Conservation (phyloP, 139 green algal genomes). For the Chlamydomonas eustigma region DNA sequence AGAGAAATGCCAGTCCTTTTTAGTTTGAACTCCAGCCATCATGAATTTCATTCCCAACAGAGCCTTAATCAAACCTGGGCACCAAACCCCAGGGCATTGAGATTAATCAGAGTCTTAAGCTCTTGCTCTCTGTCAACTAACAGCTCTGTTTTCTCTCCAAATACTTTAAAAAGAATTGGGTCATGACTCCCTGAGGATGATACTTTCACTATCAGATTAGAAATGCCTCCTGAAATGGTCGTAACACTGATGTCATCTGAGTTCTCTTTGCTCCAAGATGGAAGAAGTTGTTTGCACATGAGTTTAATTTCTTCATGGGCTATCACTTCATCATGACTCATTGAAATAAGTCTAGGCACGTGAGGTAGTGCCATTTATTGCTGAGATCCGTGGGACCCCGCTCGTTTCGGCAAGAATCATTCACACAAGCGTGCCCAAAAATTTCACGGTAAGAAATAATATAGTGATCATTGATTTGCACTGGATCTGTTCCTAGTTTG, state of each 20-base stretch:
- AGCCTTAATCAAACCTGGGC: conserved; percentile 43
- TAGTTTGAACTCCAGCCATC: background rate
- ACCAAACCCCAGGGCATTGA: conserved; percentile 72
- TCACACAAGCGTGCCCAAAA: too few relatives aligned
- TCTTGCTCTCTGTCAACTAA: conserved; percentile 79
- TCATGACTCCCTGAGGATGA: background rate
- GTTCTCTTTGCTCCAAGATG: conserved; percentile 24
- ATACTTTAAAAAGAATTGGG: conserved; percentile 78
- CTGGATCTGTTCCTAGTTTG: too few relatives aligned
- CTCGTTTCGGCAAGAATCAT: too few relatives aligned
- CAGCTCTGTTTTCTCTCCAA: conserved; percentile 83
- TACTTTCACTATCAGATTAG: conserved; percentile 72
- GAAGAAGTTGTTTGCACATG: conserved; percentile 37
- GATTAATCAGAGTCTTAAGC: conserved; percentile 42
- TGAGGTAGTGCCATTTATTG: too few relatives aligned
- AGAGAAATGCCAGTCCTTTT: background rate
- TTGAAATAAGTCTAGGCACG: too few relatives aligned
- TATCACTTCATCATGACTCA: too few relatives aligned
- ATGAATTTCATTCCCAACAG: too few relatives aligned
- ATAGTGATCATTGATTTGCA: too few relatives aligned
- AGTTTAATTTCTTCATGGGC: too few relatives aligned
- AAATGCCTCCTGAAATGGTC: conserved; percentile 81
- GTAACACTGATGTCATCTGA: conserved; percentile 22
- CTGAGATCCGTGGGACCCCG: too few relatives aligned
- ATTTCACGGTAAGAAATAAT: too few relatives aligned